Evolutionary conservation across 805 yeast species (phyloP).

Genomic region (Kluyveromyces aestuarii): DNA sequence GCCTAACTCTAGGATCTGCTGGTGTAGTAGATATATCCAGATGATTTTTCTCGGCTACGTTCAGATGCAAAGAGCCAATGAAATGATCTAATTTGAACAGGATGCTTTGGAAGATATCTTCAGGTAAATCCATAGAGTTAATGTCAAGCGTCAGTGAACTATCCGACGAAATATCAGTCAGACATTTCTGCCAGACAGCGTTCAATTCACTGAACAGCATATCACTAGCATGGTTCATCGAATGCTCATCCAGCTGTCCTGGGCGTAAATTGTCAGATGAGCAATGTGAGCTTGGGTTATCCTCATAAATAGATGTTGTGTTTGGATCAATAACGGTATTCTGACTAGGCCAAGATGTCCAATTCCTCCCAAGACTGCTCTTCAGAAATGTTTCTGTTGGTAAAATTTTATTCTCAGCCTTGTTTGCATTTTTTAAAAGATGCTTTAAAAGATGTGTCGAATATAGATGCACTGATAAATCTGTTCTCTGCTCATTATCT

Average conservation of each 20-base stretch:
- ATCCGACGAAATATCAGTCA: conserved; percentile 12
- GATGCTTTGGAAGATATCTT: conserved; percentile 10
- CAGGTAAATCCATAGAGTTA: conserved; percentile 17
- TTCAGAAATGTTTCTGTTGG: conserved; percentile 28
- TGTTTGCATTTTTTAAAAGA: conserved; percentile 19
- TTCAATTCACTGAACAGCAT: conserved; percentile 22
- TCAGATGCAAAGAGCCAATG: conserved; percentile 19
- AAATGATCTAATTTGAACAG: conserved; percentile 20
- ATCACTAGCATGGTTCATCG: conserved; percentile 16
- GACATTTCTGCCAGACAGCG: conserved; percentile 20
- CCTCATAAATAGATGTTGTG: conserved; percentile 19
- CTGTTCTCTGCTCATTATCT: conserved; percentile 43
- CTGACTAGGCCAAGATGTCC: conserved; percentile 57
- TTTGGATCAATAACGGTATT: conserved; percentile 23
- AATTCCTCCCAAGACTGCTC: conserved; percentile 30
- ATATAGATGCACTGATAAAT: conserved; percentile 58
- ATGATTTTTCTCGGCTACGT: conserved; percentile 17
- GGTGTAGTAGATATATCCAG: conserved; percentile 11
- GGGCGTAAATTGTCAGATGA: conserved; percentile 4
- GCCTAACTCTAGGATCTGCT: not conserved
- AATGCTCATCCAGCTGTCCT: conserved; percentile 19
- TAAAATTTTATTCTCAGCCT: conserved; percentile 19
- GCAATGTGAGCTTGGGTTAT: conserved; percentile 1
- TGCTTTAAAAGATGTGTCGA: conserved; percentile 36
- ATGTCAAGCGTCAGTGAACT: conserved; percentile 16